These are phyloP conservation scores for Cenchrus purpureus DNA, from an alignment of 176 grass and related monocot species.

Conservation along the genomic window DNA sequence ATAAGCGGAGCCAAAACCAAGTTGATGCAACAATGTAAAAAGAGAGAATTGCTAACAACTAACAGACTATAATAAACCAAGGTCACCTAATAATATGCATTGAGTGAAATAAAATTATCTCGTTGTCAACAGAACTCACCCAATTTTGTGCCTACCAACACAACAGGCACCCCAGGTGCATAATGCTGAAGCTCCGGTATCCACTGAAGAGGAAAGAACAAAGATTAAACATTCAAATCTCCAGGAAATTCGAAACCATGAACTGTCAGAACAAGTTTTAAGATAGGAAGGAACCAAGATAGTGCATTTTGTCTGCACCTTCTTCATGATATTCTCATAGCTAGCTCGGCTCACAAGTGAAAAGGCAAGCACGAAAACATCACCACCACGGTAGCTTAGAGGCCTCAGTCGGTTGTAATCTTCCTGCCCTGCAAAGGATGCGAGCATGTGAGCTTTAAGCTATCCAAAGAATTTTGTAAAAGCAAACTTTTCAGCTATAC, in stretches of 20 bases:
- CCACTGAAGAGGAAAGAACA: constrained; percentile 70
- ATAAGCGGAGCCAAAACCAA: constrained; percentile 19
- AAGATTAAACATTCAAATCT: constrained; percentile 16
- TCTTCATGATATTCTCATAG: constrained; percentile 99
- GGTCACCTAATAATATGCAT: constrained; percentile 17
- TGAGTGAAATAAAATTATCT: constrained; percentile 33
- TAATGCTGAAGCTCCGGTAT: constrained; percentile 99
- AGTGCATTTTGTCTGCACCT: constrained; percentile 46
- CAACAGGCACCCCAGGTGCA: constrained; percentile 88
- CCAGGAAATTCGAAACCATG: constrained; percentile 10
- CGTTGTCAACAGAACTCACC: constrained; percentile 64
- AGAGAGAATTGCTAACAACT: constrained; percentile 31
- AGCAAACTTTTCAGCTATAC: not conserved
- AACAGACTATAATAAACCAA: constrained; percentile 22
- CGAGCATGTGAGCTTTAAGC: constrained; percentile 21
- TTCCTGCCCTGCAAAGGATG: constrained; percentile 74
- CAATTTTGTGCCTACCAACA: constrained; percentile 96
- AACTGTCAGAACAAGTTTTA: not conserved
- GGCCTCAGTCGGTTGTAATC: constrained; percentile 98
- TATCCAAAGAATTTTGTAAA: constrained; percentile 7
- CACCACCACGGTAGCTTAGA: constrained; percentile 92
- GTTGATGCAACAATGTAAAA: constrained; percentile 13
- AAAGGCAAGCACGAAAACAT: constrained; percentile 98
- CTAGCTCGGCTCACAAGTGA: constrained; percentile 97
- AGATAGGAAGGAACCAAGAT: not conserved